These are phyloP conservation scores for Macaranga tanarius DNA, from an alignment of 441 rosid genomes.

Conservation along the genomic window DNA sequence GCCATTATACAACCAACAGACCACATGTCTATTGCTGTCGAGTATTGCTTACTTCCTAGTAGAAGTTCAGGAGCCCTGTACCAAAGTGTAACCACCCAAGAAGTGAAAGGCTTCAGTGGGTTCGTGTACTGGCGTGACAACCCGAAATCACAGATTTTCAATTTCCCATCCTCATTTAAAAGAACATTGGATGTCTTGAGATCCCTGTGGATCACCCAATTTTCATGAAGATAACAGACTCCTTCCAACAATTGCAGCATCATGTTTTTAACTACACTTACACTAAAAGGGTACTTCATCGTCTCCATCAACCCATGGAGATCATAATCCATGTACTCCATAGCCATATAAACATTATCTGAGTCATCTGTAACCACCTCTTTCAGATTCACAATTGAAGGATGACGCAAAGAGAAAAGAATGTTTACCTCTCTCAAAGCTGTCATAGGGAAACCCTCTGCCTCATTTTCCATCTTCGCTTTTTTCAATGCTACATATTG, in stretches of 20 bases:
- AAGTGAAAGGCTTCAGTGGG: slow-evolving; percentile 89
- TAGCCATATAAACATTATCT: slow-evolving; percentile 91
- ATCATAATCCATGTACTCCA: slow-evolving; percentile 99
- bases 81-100: slow-evolving; percentile 60
- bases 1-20: slow-evolving; percentile 97
- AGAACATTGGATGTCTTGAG: slow-evolving; percentile 89
- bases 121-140: slow-evolving; percentile 94
- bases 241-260: slow-evolving; percentile 94
- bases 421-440: slow-evolving; percentile 86
- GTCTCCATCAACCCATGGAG: slow-evolving; percentile 85
- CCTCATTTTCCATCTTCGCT: slow-evolving; percentile 94
- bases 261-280: slow-evolving; percentile 90
- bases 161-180: slow-evolving; percentile 81
- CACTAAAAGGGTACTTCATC: slow-evolving; percentile 92
- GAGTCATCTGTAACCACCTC: slow-evolving; percentile 94
- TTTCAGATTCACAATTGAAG: slow-evolving; percentile 89
- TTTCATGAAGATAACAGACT: slow-evolving; percentile 87
- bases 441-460: slow-evolving; percentile 95
- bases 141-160: slow-evolving; percentile 95
- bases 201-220: slow-evolving; percentile 97
- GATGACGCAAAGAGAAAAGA: slow-evolving; percentile 89
- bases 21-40: slow-evolving; percentile 98
- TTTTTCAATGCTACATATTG: slow-evolving; percentile 92
- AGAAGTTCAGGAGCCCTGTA: slow-evolving; percentile 70
- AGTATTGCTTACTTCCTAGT: slow-evolving; percentile 77